Percentiles rank a stretch among this genome's conserved stretches.
phyloP scores from a whole-genome alignment of 2,329 filamentous ascomycete species.

The Colletotrichum gigasporum region DNA sequence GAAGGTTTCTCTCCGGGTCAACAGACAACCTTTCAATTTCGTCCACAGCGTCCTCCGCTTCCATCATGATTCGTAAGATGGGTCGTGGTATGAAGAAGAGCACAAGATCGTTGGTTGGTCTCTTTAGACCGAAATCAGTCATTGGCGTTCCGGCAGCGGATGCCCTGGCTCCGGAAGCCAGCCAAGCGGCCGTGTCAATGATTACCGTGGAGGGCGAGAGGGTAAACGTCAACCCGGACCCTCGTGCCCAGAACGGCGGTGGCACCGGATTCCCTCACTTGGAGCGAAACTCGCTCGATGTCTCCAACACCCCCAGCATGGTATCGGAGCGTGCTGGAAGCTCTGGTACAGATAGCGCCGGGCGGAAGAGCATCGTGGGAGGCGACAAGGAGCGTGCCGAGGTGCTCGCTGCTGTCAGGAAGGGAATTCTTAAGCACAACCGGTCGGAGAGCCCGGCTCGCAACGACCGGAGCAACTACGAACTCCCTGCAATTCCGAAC shows the following conservation, averaged over 20 bases:
- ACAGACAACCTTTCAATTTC: constrained; percentile 95
- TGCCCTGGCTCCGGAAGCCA: constrained; percentile 70
- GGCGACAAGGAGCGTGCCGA: constrained; percentile 91
- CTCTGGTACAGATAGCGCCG: constrained; percentile 66
- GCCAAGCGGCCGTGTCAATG: constrained; percentile 89
- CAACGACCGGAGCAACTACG: constrained; percentile 22
- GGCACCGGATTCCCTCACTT: constrained; percentile 86
- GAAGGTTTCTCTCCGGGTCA: constrained; percentile 86
- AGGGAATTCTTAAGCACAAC: constrained; percentile 92
- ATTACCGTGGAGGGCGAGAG: constrained; percentile 95
- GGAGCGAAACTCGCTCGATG: constrained; percentile 83
- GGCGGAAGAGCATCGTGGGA: constrained; percentile 89
- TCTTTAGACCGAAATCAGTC: constrained; percentile 94
- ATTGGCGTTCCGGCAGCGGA: constrained; percentile 81
- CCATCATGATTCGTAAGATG: constrained; percentile 98
- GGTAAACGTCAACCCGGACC: constrained; percentile 78
- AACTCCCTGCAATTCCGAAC: constrained; percentile 68
- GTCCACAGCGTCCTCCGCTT: constrained; percentile 88
- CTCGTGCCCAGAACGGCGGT: constrained; percentile 72
- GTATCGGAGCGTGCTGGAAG: constrained; percentile 62
- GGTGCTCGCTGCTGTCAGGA: constrained; percentile 89
- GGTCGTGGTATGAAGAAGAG: constrained; percentile 98
- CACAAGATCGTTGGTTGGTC: constrained; percentile 86
- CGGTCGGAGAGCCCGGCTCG: constrained; percentile 24
- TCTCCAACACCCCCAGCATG: constrained; percentile 56